Conservation (phyloP, 345 rosid genomes). For the Citrus cavaleriei region DNA sequence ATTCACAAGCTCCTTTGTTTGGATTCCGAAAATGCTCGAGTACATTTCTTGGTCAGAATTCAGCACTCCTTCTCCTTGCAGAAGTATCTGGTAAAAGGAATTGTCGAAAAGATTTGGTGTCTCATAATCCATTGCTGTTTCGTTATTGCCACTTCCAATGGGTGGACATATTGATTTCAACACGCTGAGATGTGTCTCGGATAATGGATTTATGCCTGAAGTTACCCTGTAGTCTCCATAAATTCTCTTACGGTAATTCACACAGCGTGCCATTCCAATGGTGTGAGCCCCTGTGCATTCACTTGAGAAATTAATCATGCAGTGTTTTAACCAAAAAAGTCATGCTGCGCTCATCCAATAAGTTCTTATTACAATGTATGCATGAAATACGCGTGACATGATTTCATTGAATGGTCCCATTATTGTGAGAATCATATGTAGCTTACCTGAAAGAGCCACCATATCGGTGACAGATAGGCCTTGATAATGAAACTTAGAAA, state of each 20-base stretch:
- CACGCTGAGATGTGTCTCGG: constrained; percentile 34
- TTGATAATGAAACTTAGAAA: constrained; percentile 58
- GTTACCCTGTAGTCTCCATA: constrained; percentile 54
- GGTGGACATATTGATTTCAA: constrained; percentile 58
- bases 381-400: too few species aligned
- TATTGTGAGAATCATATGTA: too few species aligned
- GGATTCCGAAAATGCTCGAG: constrained; percentile 53
- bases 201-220: constrained; percentile 30
- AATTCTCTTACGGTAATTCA: constrained; percentile 57
- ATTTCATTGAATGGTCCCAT: too few species aligned
- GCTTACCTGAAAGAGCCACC: constrained; percentile 80
- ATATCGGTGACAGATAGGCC: constrained; percentile 82
- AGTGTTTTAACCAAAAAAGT: not conserved
- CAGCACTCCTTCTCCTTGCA: constrained; percentile 65
- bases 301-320: not conserved
- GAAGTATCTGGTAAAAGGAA: constrained; percentile 47
- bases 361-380: too few species aligned
- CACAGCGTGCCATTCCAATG: constrained; percentile 80
- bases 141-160: constrained; percentile 45
- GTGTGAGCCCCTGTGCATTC: constrained; percentile 73
- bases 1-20: constrained; percentile 56
- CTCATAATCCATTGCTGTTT: constrained; percentile 61
- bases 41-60: constrained; percentile 86
- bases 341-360: too few species aligned
- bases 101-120: constrained; percentile 81